These are phyloP conservation scores for Pholiota molesta DNA, from an alignment of 768 basidiomycete genomes.

Conservation along the genomic window DNA sequence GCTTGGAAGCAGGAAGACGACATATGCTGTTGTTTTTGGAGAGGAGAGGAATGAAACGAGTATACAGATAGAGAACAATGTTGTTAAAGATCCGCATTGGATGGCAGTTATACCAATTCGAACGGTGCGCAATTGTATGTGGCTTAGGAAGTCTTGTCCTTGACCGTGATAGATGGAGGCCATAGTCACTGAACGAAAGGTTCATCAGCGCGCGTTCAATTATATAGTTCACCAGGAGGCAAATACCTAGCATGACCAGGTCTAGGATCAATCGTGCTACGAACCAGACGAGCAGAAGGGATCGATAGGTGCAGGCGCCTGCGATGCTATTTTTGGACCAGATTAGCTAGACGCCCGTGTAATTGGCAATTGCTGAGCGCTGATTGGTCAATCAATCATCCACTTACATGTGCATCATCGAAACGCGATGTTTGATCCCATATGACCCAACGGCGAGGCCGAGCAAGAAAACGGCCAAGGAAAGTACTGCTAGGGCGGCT, in stretches of 20 bases:
- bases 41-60: slow-evolving; percentile 32
- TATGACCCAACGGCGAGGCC: slow-evolving; percentile 18
- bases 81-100: slow-evolving; percentile 38
- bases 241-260: neutral
- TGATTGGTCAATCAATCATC: neutral
- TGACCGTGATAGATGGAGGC: neutral
- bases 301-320: neutral
- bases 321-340: neutral
- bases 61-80: slow-evolving; percentile 37
- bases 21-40: slow-evolving; percentile 33
- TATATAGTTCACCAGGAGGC: neutral
- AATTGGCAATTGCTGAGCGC: neutral
- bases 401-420: slow-evolving; percentile 22
- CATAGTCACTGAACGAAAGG: neutral
- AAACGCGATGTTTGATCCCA: slow-evolving; percentile 12
- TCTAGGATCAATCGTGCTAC: neutral
- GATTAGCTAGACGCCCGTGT: neutral
- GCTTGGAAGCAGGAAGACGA: slow-evolving; percentile 42
- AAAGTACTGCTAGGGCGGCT: neutral
- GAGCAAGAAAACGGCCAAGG: slow-evolving; percentile 16
- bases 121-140: neutral
- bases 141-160: neutral
- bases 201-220: neutral
- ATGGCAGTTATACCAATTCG: slow-evolving; percentile 15
- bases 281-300: neutral